Conservation (phyloP, 352 stramenopile species). For the Elongisporangium anandrum region DNA sequence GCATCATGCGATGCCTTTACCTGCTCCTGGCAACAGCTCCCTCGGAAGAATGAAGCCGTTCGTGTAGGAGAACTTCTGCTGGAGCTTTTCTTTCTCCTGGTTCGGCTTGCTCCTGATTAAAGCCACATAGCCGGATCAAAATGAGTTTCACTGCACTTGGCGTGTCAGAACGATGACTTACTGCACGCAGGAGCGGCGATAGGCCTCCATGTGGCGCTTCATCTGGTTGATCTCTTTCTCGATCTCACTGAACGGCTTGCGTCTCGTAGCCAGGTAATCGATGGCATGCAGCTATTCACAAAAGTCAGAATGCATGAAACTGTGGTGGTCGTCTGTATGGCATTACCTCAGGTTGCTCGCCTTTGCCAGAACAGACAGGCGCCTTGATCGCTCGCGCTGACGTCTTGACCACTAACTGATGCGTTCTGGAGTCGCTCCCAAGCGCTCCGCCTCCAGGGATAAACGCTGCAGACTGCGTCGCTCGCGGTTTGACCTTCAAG, state of each 20-base stretch:
- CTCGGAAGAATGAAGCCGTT: constrained; percentile 61
- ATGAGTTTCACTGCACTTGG: background rate
- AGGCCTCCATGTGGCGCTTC: constrained; percentile 67
- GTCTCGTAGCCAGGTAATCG: constrained; percentile 37
- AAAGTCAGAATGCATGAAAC: too few species aligned
- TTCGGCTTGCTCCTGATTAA: constrained; percentile 38
- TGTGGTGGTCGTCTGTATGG: too few species aligned
- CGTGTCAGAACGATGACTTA: constrained; percentile 18
- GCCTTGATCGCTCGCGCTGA: constrained; percentile 62
- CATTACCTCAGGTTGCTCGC: constrained; percentile 25
- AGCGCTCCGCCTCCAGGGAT: constrained; percentile 49
- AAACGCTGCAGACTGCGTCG: constrained; percentile 37
- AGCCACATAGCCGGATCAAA: background rate
- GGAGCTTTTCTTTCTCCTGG: constrained; percentile 80
- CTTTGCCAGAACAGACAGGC: constrained; percentile 21
- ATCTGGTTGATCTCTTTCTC: constrained; percentile 75
- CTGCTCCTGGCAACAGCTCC: constrained; percentile 63
- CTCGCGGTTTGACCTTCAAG: constrained; percentile 50
- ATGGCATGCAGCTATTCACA: constrained; percentile 60
- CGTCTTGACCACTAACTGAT: constrained; percentile 38
- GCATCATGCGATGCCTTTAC: constrained; percentile 14
- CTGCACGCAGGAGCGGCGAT: constrained; percentile 46
- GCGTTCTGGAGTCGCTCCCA: constrained; percentile 41
- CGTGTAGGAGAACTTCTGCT: constrained; percentile 73
- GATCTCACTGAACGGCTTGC: constrained; percentile 67